Evolutionary conservation across 2,329 filamentous ascomycete genomes (phyloP), one percentile per base, ranked within the genome.

Genomic region (Trichoderma sp.): DNA sequence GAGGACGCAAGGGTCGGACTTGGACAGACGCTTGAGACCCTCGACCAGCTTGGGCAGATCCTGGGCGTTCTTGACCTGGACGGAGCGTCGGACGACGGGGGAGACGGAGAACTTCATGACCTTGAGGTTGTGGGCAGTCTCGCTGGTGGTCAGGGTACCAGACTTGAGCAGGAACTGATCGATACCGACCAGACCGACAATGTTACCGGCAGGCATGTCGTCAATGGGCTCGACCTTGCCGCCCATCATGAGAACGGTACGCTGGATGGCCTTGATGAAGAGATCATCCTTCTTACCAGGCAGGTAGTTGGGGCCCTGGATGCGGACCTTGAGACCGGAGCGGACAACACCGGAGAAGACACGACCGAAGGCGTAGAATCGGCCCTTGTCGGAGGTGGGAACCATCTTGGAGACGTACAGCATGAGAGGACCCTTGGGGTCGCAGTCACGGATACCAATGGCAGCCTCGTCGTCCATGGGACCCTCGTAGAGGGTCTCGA

Each of bases 71-170:
- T 98, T 98, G 91, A 98, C 96, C 89, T 98, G 95, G 84, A 99
- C 97, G 87, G 97, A 98, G 82, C 96, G 96, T 89, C 94, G 96
- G 81, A 99, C 97, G 89, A 99, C 97, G 83, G 97, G 97, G 77
- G 97, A 98, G 86, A 99, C 97, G 85, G 97, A 99, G 94, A 99
- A 99, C 91, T 98, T 98, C 97, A 99, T 99, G 89, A 99, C 97
- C 93, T 98, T 98, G 84, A 99, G 90, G 93, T 99, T 99, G 93
- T 99, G 97, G 86, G 97, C 96, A 80, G 95, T 97, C 81, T 99
- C 97, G 85, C 91, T 93, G 86, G 96, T 98, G 88, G 95, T 98
- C 83, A 99, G 94, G 84, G 97, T 99, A 93, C 97, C 97, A 86
- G 97, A 98, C 93, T 99, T 99, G 91, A 99, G 95, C 91, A 99